These are phyloP conservation scores for Teunomyces funiuensis DNA, from an alignment of 805 yeast species.

Conservation along the genomic window DNA sequence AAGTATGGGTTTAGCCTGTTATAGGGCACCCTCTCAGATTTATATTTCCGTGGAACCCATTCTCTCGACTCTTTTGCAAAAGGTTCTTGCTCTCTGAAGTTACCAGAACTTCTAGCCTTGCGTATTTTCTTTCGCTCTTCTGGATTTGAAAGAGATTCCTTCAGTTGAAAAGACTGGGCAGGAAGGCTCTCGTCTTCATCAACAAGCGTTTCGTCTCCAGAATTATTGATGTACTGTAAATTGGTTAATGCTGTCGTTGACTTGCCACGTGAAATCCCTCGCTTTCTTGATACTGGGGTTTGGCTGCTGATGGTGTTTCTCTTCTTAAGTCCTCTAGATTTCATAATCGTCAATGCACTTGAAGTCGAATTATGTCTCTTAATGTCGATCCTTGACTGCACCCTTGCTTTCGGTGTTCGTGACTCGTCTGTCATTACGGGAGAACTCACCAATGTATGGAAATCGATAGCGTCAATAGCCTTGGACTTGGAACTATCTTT, in stretches of 20 bases:
- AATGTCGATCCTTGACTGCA: constrained; percentile 15
- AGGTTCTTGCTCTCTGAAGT: constrained; percentile 16
- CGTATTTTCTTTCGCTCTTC: constrained; percentile 15
- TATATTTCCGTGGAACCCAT: constrained; percentile 13
- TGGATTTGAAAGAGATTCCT: neutral
- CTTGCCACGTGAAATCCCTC: constrained; percentile 15
- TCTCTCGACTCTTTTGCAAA: constrained; percentile 7
- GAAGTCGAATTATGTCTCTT: constrained; percentile 24
- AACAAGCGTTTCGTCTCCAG: constrained; percentile 14
- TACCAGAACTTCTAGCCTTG: constrained; percentile 38
- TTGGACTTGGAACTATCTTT: constrained; percentile 9
- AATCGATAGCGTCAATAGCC: constrained; percentile 1
- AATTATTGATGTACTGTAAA: constrained; percentile 2
- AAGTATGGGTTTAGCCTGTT: constrained; percentile 27
- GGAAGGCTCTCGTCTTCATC: constrained; percentile 11
- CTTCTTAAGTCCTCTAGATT: constrained; percentile 8
- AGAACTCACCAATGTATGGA: constrained; percentile 20
- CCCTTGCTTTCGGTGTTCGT: constrained; percentile 10
- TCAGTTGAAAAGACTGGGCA: neutral
- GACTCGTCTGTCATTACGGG: constrained; percentile 18
- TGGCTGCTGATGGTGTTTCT: constrained; percentile 16
- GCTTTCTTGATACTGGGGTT: constrained; percentile 7
- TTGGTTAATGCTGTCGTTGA: constrained; percentile 21
- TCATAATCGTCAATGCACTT: neutral
- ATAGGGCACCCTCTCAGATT: constrained; percentile 23